A percentile compares a stretch with the other conserved stretches of the same genome.
Evolutionary conservation across 768 basidiomycete species (phyloP).

Genomic region (Suillus hirtellus): DNA sequence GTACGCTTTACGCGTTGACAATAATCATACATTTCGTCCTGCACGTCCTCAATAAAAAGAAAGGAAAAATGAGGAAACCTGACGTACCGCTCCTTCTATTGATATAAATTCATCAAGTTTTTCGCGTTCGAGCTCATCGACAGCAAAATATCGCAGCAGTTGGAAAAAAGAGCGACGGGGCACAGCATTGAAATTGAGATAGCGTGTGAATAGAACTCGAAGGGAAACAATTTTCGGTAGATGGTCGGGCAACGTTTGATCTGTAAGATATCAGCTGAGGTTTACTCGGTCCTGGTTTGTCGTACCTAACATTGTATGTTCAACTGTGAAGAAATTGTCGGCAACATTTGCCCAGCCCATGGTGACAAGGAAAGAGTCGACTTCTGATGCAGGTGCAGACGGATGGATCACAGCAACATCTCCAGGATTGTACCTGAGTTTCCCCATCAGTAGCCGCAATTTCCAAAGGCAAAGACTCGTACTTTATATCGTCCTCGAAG

Average conservation of each 20-base stretch:
- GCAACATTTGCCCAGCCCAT: conserved; percentile 67
- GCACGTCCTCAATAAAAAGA: conserved; percentile 12
- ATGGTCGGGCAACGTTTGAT: too few relatives aligned
- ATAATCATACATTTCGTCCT: conserved; percentile 46
- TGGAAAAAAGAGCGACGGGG: too few relatives aligned
- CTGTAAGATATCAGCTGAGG: too few relatives aligned
- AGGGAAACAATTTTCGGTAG: too few relatives aligned
- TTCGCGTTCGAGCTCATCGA: conserved; percentile 77
- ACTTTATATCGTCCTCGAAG: too few relatives aligned
- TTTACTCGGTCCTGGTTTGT: background rate
- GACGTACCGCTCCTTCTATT: conserved; percentile 64
- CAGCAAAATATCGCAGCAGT: conserved; percentile 56
- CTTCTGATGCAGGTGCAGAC: conserved; percentile 55
- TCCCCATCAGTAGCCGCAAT: too few relatives aligned
- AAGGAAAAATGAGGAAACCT: background rate
- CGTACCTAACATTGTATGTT: conserved; percentile 40
- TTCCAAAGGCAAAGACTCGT: too few relatives aligned
- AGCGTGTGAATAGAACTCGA: too few relatives aligned
- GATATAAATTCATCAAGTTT: conserved; percentile 83
- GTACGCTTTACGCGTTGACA: conserved; percentile 78
- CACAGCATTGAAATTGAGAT: too few relatives aligned
- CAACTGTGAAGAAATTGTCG: conserved; percentile 50
- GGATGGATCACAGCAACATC: conserved; percentile 55
- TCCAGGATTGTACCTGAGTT: too few relatives aligned
- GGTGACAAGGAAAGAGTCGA: conserved; percentile 62